Conservation (phyloP, 2,329 filamentous ascomycete species). For the Venturia effusa region DNA sequence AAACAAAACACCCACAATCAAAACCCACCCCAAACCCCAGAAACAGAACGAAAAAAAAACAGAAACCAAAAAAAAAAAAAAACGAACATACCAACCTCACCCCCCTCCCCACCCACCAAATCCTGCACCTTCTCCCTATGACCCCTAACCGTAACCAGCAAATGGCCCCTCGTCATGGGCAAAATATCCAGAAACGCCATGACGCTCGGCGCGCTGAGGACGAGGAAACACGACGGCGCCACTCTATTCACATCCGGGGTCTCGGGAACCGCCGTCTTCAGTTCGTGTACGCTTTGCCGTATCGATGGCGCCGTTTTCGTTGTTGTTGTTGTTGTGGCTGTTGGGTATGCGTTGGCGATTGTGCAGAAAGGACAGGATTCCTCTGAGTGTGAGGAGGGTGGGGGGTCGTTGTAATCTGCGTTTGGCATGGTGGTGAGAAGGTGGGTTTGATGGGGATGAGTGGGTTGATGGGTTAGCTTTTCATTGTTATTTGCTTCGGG, state of each 20-base stretch:
- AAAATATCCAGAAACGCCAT: constrained; percentile 90
- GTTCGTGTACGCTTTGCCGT: background rate
- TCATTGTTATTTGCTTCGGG: background rate
- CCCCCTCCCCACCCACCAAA: constrained; percentile 47
- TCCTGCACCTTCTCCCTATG: constrained; percentile 74
- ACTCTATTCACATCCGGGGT: constrained; percentile 21
- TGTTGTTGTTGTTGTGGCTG: constrained; percentile 16
- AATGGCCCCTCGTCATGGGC: constrained; percentile 72
- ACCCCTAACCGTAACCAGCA: constrained; percentile 66
- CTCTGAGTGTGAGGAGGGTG: background rate
- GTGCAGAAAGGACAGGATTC: constrained; percentile 46
- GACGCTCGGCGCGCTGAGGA: constrained; percentile 67
- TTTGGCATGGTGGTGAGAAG: background rate
- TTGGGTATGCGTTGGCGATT: constrained; percentile 42
- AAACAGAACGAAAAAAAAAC: background rate
- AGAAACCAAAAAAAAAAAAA: background rate
- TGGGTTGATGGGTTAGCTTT: background rate
- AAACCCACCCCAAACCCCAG: background rate
- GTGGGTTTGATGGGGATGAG: background rate
- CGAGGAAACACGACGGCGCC: constrained; percentile 40
- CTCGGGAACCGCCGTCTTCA: constrained; percentile 8
- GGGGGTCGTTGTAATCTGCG: background rate
- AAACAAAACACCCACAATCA: background rate
- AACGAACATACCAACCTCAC: constrained; percentile 8
- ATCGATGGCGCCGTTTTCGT: constrained; percentile 16